Evolutionary conservation across 495 filamentous ascomycete species (phyloP), one percentile per base, ranked within the genome.

Genomic region (Symbiotaphrina buchneri): DNA sequence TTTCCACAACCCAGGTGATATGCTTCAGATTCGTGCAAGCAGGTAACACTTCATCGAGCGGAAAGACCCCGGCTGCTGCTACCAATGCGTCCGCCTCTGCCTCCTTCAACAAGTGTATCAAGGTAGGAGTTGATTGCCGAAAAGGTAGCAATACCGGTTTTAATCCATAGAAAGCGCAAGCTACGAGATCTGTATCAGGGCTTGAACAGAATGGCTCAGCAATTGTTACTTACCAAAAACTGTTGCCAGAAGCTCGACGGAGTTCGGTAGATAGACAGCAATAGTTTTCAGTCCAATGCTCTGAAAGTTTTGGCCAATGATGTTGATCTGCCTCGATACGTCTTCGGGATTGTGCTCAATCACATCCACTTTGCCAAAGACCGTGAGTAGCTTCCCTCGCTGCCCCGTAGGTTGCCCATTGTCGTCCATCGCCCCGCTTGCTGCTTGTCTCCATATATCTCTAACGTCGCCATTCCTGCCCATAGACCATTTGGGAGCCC

Each of bases 201-300:
- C 20, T 13, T 10, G 14, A 4, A 30, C n/a, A 16, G 10, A 16
- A 28, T 18, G 11, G 11, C 11, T 19, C 15, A 6, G 22, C 28
- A 16, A 16, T 10, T 20, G 7, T 10, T n/a, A 28, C 56, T 18
- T 47, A 75, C 70, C 68, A 41, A 78, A 78, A n/a, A 75, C 48
- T 15, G 66, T 52, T 17, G 62, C 68, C 26, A 97, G 55, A 30
- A 90, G 68, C 50, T 95, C 87, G 43, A 91, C 59, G 27, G 81
- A 90, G 55, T 99, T 94, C 2, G 83, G 82, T 17, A 95, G 65
- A 48, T 87, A 90, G 39, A 99, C 63, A 16, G 81, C 87, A 17
- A 95, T 77, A 21, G 67, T 71, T 45, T 71, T 72, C n/a, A 62
- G 74, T 10, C 68, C 66, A 36, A 74, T 61, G 7, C 50, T 42